Evolutionary conservation across 1,284 basidiomycete genomes (phyloP), one percentile per base, ranked within the genome.

Genomic region (Rhodotorula sp.): DNA sequence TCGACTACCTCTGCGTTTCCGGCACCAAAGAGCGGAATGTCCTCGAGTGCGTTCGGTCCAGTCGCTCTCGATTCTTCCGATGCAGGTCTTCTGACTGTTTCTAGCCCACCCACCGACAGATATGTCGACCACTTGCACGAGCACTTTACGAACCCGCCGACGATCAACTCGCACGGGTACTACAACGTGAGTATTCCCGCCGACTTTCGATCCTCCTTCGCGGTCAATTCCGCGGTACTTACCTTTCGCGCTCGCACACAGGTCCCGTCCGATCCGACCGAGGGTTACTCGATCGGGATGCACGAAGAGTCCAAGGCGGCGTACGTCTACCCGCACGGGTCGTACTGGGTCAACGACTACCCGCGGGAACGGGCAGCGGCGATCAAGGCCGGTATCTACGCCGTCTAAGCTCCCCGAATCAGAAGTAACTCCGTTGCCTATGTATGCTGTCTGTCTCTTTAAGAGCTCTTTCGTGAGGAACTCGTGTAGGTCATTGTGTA

Each of bases 11-110:
- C 78, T 88, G 87, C 74, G 85, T 97, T 66, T 94, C 92, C 3
- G 95, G 92, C 3, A 87, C 87, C 55, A 94, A 95, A 89, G 92
- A 95, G 78, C 87, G 91, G 67, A 97, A 97, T 79, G 94, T 95
- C 19, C 87, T 97, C 68, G 94, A 85, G 77, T 85, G 80, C 70
- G 84, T 21, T 14, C 45, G 28, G 0, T 81, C 77, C n/a, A 54
- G n/a, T 38, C 23, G 6, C 8, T 21, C n/a, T 10, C 45, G 7
- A 8, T 23, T 2, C 45, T n/a, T 10, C 26, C 6, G 34, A 26
- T 3, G 7, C 18, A 28, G 45, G 26, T 31, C 43, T 14, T 10
- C 19, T 31, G 5, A 21, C 1, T 60, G 23, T 38, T 7, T n/a
- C 6, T 16, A 45, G 26, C 1, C 48, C 10, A 10, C 7, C 21